Percentiles rank a stretch among this genome's conserved stretches.
phyloP scores from a whole-genome alignment of 1,284 basidiomycete species.

The Cryptococcus maquisensis region DNA sequence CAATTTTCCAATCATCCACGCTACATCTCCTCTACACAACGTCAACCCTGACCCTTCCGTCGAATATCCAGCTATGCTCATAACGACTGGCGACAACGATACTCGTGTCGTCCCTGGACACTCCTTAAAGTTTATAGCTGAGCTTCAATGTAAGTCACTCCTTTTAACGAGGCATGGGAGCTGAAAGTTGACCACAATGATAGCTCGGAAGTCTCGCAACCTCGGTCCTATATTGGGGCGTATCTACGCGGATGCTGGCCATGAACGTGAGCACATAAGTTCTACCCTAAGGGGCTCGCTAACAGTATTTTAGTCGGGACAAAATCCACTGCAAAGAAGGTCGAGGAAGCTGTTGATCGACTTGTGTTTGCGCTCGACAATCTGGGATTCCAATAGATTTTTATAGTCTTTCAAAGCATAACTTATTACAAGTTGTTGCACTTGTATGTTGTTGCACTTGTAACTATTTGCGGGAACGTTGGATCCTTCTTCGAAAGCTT shows the following conservation, averaged over 20 bases:
- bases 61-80: slow-evolving; percentile 14
- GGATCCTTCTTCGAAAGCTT: too few species aligned
- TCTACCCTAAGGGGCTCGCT: neutral
- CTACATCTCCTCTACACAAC: slow-evolving; percentile 14
- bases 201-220: neutral
- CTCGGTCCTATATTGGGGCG: slow-evolving; percentile 2
- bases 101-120: slow-evolving; percentile 17
- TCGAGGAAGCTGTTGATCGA: slow-evolving; percentile 17
- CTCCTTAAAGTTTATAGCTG: slow-evolving; percentile 16
- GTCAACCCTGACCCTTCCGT: slow-evolving; percentile 1
- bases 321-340: slow-evolving; percentile 13
- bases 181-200: neutral
- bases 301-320: neutral
- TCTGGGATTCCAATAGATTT: neutral
- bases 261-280: slow-evolving; percentile 16
- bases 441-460: too few species aligned
- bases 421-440: too few species aligned
- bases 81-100: slow-evolving; percentile 18
- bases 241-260: slow-evolving; percentile 16
- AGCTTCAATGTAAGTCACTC: slow-evolving; percentile 11
- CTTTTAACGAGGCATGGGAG: neutral
- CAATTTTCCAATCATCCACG: slow-evolving; percentile 4
- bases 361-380: slow-evolving; percentile 12
- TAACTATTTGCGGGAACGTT: too few species aligned
- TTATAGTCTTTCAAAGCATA: neutral